Percentiles rank a stretch among this genome's conserved stretches.
Conservation (phyloP, 805 yeast species). For the Kazachstania psychrophila region DNA sequence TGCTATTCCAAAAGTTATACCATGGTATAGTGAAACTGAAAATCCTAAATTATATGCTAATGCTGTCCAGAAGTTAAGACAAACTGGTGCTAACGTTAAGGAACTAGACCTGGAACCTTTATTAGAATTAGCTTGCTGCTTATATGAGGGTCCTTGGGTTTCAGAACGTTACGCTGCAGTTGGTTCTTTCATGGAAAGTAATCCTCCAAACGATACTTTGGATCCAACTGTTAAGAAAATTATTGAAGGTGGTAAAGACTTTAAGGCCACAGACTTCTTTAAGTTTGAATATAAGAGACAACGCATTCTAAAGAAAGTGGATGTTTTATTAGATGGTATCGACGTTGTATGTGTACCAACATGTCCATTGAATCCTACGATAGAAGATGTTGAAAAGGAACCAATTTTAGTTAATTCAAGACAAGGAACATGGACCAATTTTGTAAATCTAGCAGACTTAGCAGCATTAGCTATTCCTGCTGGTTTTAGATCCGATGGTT, state of each 20-base stretch:
- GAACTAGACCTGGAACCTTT: constrained; percentile 67
- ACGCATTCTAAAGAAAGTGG: constrained; percentile 60
- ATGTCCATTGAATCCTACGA: constrained; percentile 83
- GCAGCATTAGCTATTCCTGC: constrained; percentile 88
- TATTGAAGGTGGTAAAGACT: constrained; percentile 67
- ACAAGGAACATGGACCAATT: constrained; percentile 98
- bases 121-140: constrained; percentile 71
- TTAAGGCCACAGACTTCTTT: constrained; percentile 75
- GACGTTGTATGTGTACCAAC: constrained; percentile 88
- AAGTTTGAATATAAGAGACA: constrained; percentile 82
- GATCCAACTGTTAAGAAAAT: constrained; percentile 79
- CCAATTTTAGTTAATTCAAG: constrained; percentile 76
- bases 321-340: constrained; percentile 42
- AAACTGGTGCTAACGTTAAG: constrained; percentile 50
- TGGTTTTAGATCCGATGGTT: constrained; percentile 78
- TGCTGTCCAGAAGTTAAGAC: constrained; percentile 48
- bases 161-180: constrained; percentile 87
- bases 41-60: constrained; percentile 60
- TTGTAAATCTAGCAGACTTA: constrained; percentile 88
- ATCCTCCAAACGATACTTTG: constrained; percentile 59
- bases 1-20: constrained; percentile 65
- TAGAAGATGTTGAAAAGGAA: constrained; percentile 60
- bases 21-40: constrained; percentile 75
- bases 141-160: constrained; percentile 99
- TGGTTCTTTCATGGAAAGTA: constrained; percentile 56